Base-by-base conservation (phyloP, 805 yeast genomes). In the Candida tammaniensis region DNA sequence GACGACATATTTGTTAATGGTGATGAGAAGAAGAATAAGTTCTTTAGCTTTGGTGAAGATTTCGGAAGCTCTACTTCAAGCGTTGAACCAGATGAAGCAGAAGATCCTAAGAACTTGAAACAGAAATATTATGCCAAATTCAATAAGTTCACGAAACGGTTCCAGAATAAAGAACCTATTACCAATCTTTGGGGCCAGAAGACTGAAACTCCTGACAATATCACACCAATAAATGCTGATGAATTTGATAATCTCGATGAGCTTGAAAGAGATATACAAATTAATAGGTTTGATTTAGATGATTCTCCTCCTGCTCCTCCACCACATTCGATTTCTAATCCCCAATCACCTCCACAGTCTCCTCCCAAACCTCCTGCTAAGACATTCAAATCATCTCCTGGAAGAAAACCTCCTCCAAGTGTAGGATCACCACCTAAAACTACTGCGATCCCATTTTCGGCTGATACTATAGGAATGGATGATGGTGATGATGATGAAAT, bases 381-480 rank as follows among this genome's bases (percentile, higher is more conserved):
- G 17, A 7, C 29, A 10, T 12, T 6, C 9, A 31, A 31, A 16
- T 25, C 47, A 9, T n/a, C n/a, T n/a, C 58, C 52, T 7, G 30
- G 30, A n/a, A 37, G 57, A 21, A 52, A 50, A 31, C 55, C 60
- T 3, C 59, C 61, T 2, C 42, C 44, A 13, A 36, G 30, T n/a
- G 14, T 27, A 24, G 17, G 24, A 27, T 13, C 21, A 7, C 11
- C 24, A 17, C 28, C 25, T 15, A n/a, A 27, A 17, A 29, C 18
- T 12, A 42, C 61, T 4, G 37, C 59, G 0, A 48, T 62, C 3
- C 72, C 72, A 5, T 68, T 63, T 33, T 67, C 72, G 1, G 72
- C 73, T 0, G 72, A 64, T 31, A 49, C 62, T 5, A 64, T 67
- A 28, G 70, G 69, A 1, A 27, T 57, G 17, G 66, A 58, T 4